phyloP scores from a whole-genome alignment of 805 yeast species.

The Torulaspora gathmanii region DNA sequence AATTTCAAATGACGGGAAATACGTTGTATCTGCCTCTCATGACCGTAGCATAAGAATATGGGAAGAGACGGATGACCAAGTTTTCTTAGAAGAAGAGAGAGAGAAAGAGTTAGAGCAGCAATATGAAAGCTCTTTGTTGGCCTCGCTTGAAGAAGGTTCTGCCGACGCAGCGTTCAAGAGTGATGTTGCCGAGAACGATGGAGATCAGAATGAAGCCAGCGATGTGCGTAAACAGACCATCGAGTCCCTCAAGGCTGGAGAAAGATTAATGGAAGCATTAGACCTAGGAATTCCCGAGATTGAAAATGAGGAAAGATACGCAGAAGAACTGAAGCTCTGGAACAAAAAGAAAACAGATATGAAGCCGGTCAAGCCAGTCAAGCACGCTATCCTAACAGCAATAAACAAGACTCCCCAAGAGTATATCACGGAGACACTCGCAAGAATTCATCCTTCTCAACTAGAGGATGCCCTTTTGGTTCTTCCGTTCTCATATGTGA shows the following conservation, averaged over 20 bases:
- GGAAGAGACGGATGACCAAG: constrained; percentile 90
- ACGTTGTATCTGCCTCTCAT: constrained; percentile 79
- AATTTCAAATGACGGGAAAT: constrained; percentile 65
- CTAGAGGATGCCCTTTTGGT: constrained; percentile 90
- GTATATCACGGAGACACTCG: constrained; percentile 68
- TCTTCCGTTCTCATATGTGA: constrained; percentile 79
- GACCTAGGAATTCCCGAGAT: constrained; percentile 76
- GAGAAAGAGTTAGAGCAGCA: constrained; percentile 93
- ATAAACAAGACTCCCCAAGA: constrained; percentile 66
- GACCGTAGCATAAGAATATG: constrained; percentile 93
- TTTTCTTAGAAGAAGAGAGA: constrained; percentile 94
- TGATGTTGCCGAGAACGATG: constrained; percentile 38
- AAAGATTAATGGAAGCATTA: constrained; percentile 83
- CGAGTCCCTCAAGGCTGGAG: constrained; percentile 93
- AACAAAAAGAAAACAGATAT: constrained; percentile 40
- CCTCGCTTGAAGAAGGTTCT: constrained; percentile 58
- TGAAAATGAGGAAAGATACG: constrained; percentile 50
- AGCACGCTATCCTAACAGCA: constrained; percentile 70
- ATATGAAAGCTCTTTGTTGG: constrained; percentile 75
- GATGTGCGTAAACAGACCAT: constrained; percentile 76
- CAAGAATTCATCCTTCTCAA: constrained; percentile 73
- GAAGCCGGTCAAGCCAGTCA: constrained; percentile 56
- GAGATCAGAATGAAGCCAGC: constrained; percentile 52
- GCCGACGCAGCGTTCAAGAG: constrained; percentile 40
- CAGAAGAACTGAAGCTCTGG: constrained; percentile 40